Evolutionary conservation across 2,329 filamentous ascomycete genomes (phyloP).

Genomic region (Aureobasidium pullulans): DNA sequence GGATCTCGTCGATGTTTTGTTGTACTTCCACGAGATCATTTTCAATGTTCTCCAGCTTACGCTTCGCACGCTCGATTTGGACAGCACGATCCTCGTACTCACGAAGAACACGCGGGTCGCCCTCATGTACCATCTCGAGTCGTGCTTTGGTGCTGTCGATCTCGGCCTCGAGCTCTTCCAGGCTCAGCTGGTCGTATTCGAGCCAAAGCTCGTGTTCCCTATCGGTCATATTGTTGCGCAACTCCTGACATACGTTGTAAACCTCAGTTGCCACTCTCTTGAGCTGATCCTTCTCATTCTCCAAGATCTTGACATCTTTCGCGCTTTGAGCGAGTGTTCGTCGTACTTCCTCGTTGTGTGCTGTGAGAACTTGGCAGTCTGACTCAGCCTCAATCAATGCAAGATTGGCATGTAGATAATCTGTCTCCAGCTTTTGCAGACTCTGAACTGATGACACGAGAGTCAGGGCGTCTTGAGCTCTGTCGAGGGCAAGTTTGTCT

Average conservation of each 20-base stretch:
- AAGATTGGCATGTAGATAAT: slow-evolving; percentile 62
- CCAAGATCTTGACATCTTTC: slow-evolving; percentile 32
- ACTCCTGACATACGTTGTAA: slow-evolving; percentile 16
- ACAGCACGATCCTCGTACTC: slow-evolving; percentile 68
- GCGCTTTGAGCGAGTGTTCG: slow-evolving; percentile 43
- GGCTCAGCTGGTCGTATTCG: slow-evolving; percentile 28
- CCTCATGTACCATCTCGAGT: slow-evolving; percentile 71
- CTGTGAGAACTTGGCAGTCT: slow-evolving; percentile 63
- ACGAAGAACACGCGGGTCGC: slow-evolving; percentile 65
- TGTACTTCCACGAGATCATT: slow-evolving; percentile 49
- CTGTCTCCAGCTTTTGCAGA: slow-evolving; percentile 56
- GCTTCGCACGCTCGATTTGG: slow-evolving; percentile 60
- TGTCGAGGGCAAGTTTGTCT: slow-evolving; percentile 26
- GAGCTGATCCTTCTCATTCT: slow-evolving; percentile 21
- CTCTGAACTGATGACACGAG: slow-evolving; percentile 55
- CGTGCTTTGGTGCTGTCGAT: slow-evolving; percentile 67
- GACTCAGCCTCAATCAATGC: slow-evolving; percentile 73
- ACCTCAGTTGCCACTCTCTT: slow-evolving; percentile 16
- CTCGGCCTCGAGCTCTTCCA: slow-evolving; percentile 61
- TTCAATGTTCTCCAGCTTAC: slow-evolving; percentile 50
- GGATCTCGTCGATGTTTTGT: slow-evolving; percentile 56
- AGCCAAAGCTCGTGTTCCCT: slow-evolving; percentile 21
- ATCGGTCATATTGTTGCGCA: slow-evolving; percentile 21
- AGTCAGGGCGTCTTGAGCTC: slow-evolving; percentile 39
- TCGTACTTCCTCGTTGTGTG: slow-evolving; percentile 55